A percentile compares a stretch with the other conserved stretches of the same genome.
These are phyloP conservation scores for Tylopilus rubrobrunneus DNA, from an alignment of 768 basidiomycete species.

Conservation along the genomic window DNA sequence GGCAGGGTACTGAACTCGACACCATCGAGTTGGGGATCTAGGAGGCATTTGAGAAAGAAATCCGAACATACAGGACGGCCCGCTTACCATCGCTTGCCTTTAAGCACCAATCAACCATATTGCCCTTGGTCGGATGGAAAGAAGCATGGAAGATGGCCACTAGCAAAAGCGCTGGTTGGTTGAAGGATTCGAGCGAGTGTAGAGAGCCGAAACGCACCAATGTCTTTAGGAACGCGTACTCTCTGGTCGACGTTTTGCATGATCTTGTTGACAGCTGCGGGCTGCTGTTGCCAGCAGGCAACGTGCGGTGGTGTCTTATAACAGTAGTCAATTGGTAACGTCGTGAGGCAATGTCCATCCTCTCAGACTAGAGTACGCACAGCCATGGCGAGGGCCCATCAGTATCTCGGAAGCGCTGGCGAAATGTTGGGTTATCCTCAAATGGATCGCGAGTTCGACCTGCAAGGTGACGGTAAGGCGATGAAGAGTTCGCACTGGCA, in stretches of 20 bases:
- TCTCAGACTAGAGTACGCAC: too few relatives aligned
- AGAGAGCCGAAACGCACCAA: constrained; percentile 36
- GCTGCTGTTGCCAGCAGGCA: constrained; percentile 22
- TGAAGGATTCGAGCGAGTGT: neutral
- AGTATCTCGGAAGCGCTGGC: too few relatives aligned
- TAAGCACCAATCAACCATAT: constrained; percentile 74
- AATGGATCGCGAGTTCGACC: too few relatives aligned
- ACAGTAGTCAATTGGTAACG: too few relatives aligned
- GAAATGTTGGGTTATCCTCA: too few relatives aligned
- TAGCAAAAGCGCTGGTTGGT: constrained; percentile 21
- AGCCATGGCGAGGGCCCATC: too few relatives aligned
- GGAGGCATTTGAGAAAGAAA: neutral
- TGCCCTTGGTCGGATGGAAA: constrained; percentile 81
- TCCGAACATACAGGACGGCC: neutral
- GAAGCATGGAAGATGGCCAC: constrained; percentile 83
- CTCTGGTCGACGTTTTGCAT: constrained; percentile 30
- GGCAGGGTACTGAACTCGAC: constrained; percentile 81
- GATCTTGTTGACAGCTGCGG: constrained; percentile 16
- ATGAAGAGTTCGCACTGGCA: too few relatives aligned
- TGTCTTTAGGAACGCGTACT: constrained; percentile 46
- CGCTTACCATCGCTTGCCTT: constrained; percentile 63
- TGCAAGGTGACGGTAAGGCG: too few relatives aligned
- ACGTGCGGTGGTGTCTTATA: too few relatives aligned
- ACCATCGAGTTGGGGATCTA: constrained; percentile 64
- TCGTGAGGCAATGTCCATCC: too few relatives aligned